These are phyloP conservation scores for Larix sibirica DNA, from an alignment of 83 land plant species.

Conservation along the genomic window DNA sequence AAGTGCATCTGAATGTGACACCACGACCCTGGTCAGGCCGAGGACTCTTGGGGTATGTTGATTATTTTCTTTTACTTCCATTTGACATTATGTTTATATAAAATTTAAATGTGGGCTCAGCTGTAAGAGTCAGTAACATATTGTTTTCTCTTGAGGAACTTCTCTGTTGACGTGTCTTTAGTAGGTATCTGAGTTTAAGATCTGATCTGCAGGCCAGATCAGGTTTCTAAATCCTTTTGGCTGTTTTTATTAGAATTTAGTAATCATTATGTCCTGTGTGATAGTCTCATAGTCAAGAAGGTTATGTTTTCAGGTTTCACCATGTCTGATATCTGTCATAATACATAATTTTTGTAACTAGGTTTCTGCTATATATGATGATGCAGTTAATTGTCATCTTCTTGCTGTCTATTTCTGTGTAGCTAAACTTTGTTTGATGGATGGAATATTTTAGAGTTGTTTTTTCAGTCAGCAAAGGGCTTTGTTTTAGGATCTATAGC, in stretches of 20 bases:
- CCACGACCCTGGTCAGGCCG: constrained; percentile 76
- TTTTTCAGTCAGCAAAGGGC: background rate
- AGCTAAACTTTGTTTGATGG: background rate
- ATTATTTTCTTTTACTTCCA: background rate
- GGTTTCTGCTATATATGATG: background rate
- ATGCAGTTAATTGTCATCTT: background rate
- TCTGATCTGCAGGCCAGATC: background rate
- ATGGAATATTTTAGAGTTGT: background rate
- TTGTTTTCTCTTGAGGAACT: background rate
- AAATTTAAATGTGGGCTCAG: background rate
- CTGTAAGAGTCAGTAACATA: background rate
- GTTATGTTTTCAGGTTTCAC: background rate
- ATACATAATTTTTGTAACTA: background rate
- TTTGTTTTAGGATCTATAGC: background rate
- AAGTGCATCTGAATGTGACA: constrained; percentile 48
- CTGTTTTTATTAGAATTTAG: background rate
- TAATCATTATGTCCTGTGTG: background rate
- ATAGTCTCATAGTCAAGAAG: background rate
- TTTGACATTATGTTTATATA: background rate
- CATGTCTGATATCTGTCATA: background rate
- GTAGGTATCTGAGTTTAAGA: background rate
- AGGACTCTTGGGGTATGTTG: constrained; percentile 71
- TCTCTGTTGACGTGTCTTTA: background rate
- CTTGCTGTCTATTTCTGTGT: background rate
- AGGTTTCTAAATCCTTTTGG: background rate